Conservation (phyloP, 768 basidiomycete species). For the Leccinellum albellum region DNA sequence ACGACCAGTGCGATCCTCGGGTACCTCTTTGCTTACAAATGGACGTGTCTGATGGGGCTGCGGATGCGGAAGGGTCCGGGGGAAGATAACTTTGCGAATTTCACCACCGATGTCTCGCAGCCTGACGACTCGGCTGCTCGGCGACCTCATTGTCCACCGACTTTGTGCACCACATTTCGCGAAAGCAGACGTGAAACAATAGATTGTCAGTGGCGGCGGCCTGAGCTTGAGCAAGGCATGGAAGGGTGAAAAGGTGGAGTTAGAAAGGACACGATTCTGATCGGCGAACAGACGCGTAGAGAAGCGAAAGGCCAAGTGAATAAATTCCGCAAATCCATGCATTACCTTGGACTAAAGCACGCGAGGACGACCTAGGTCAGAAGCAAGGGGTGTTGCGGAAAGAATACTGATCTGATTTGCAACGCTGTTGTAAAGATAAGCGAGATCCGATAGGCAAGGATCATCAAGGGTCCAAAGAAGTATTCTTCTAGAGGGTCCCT, state of each 20-base stretch:
- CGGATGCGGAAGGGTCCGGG: slow-evolving; percentile 7
- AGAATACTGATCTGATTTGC: slow-evolving; percentile 5
- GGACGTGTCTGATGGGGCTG: background rate
- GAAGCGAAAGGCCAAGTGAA: background rate
- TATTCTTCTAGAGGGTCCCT: background rate
- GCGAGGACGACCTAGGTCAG: background rate
- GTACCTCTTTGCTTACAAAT: background rate
- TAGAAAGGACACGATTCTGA: background rate
- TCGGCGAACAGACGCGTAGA: background rate
- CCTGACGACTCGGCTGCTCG: background rate
- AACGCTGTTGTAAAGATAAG: background rate
- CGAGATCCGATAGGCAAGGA: background rate
- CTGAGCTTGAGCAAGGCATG: background rate
- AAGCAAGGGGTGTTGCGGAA: background rate
- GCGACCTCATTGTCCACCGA: background rate
- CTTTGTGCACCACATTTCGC: background rate
- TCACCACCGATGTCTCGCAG: background rate
- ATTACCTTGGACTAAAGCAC: slow-evolving; percentile 1
- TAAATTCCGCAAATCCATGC: background rate
- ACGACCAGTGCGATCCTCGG: background rate
- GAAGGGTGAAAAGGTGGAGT: background rate
- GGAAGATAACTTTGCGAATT: background rate
- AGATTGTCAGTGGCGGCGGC: background rate
- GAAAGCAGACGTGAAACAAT: background rate
- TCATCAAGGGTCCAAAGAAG: background rate